Evolutionary conservation across 2,329 filamentous ascomycete species (phyloP).

Genomic region (Drechslerella stenobrocha): DNA sequence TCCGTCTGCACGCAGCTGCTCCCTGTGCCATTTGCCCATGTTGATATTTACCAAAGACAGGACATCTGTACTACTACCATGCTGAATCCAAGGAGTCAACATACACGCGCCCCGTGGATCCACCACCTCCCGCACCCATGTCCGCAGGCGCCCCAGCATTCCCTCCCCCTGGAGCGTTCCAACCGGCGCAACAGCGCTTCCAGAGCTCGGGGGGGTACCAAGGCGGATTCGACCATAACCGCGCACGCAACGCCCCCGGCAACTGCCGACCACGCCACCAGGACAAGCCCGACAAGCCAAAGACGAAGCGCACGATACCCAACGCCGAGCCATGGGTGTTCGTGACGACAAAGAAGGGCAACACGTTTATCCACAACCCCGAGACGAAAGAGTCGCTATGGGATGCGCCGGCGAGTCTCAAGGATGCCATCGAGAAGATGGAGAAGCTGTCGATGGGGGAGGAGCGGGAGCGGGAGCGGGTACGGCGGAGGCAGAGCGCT

Average conservation of each 20-base stretch:
- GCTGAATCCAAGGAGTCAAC: conserved; percentile 79
- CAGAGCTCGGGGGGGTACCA: conserved; percentile 62
- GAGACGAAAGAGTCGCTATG: conserved; percentile 87
- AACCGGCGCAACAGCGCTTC: conserved; percentile 58
- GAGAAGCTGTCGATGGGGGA: conserved; percentile 59
- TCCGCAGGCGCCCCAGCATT: conserved; percentile 14
- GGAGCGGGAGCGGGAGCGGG: conserved; percentile 50
- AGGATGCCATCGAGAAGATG: conserved; percentile 72
- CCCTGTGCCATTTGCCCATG: conserved; percentile 27
- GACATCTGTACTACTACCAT: conserved; percentile 88
- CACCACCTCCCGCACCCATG: conserved; percentile 52
- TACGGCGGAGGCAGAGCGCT: conserved; percentile 29
- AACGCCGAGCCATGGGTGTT: conserved; percentile 84
- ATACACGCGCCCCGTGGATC: conserved; percentile 71
- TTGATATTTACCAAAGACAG: conserved; percentile 56
- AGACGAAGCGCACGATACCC: conserved; percentile 75
- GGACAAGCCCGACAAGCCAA: conserved; percentile 70
- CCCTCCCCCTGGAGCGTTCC: conserved; percentile 51
- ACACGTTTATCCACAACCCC: conserved; percentile 87
- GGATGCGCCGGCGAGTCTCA: conserved; percentile 86
- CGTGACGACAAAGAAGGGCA: conserved; percentile 86
- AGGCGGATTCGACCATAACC: conserved; percentile 50
- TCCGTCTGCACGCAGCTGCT: background rate
- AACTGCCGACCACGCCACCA: conserved; percentile 50
- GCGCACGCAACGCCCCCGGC: conserved; percentile 15